phyloP scores from a whole-genome alignment of 2,329 filamentous ascomycete genomes.

The Alternaria arbusti region DNA sequence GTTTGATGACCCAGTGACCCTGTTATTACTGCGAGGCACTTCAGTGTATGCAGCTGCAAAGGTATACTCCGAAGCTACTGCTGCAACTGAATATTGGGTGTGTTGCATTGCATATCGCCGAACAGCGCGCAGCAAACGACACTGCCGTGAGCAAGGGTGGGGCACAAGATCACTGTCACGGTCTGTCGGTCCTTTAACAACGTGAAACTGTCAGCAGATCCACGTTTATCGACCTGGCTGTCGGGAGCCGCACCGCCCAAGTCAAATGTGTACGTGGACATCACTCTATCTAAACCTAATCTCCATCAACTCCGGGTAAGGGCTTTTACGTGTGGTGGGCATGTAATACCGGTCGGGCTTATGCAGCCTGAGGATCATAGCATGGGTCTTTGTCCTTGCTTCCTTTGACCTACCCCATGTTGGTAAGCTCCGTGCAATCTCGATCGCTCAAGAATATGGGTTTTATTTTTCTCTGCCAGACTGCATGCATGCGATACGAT shows the following conservation, averaged over 20 bases:
- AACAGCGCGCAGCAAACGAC: slow-evolving; percentile 5
- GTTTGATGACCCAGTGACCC: slow-evolving; percentile 1
- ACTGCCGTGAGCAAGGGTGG: slow-evolving; percentile 1
- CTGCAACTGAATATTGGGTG: slow-evolving; percentile 25
- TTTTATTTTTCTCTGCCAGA: slow-evolving; percentile 10
- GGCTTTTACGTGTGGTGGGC: slow-evolving; percentile 1
- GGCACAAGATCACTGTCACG: slow-evolving; percentile 13
- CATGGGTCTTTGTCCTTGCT: slow-evolving; percentile 8
- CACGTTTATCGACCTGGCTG: slow-evolving; percentile 15
- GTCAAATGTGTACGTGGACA: slow-evolving; percentile 15
- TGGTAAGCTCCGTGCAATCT: slow-evolving; percentile 16
- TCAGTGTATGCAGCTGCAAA: slow-evolving; percentile 19
- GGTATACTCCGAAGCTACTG: slow-evolving; percentile 31
- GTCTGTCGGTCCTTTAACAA: slow-evolving; percentile 11
- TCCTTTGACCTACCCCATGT: slow-evolving; percentile 5
- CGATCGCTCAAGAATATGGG: slow-evolving; percentile 4
- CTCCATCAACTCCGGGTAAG: slow-evolving; percentile 1
- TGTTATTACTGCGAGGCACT: not conserved
- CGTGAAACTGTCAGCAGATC: slow-evolving; percentile 13
- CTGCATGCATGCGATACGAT: slow-evolving; percentile 5
- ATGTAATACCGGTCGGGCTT: slow-evolving; percentile 9
- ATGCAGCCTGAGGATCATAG: slow-evolving; percentile 17
- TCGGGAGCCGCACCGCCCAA: slow-evolving; percentile 9
- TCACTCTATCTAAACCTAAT: slow-evolving; percentile 14
- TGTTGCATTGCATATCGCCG: slow-evolving; percentile 15